Conservation (phyloP, 257 asterid species). For the Galeopsis tetrahit region DNA sequence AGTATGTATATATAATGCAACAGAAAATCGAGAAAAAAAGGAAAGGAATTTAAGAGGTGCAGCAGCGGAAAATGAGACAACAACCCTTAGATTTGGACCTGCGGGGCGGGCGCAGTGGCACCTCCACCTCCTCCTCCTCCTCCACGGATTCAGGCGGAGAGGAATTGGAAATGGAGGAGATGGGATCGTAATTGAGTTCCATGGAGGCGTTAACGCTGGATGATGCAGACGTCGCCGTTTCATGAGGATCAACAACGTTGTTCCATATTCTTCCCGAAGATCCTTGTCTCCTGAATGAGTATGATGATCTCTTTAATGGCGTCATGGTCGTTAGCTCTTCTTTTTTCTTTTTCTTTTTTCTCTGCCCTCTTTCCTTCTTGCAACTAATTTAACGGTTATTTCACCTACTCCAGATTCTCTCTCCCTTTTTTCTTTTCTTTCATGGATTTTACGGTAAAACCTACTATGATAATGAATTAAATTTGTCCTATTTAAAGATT, state of each 20-base stretch:
- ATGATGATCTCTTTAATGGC: constrained; percentile 68
- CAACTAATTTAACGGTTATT: constrained; percentile 39
- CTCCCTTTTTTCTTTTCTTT: background rate
- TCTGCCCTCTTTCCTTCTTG: background rate
- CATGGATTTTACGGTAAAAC: background rate
- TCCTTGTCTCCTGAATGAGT: constrained; percentile 76
- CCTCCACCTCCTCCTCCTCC: background rate
- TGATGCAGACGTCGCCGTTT: constrained; percentile 9
- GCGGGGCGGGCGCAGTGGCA: no score
- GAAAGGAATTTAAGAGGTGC: constrained; percentile 36
- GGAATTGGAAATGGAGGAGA: constrained; percentile 25
- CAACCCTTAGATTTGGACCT: constrained; percentile 41
- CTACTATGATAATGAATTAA: no score
- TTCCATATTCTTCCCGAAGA: constrained; percentile 81
- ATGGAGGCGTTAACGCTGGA: constrained; percentile 12
- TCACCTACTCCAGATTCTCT: constrained; percentile 2
- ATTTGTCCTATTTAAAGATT: no score
- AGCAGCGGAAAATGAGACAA: constrained; percentile 45
- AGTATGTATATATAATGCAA: background rate
- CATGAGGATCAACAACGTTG: constrained; percentile 10
- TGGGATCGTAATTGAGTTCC: constrained; percentile 34
- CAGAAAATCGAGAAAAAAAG: background rate
- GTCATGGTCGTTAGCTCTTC: constrained; percentile 39
- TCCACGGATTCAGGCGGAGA: constrained; percentile 28
- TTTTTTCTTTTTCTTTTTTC: background rate